Conservation (phyloP, 2,329 filamentous ascomycete genomes). For the Aspergillus luchuensis region DNA sequence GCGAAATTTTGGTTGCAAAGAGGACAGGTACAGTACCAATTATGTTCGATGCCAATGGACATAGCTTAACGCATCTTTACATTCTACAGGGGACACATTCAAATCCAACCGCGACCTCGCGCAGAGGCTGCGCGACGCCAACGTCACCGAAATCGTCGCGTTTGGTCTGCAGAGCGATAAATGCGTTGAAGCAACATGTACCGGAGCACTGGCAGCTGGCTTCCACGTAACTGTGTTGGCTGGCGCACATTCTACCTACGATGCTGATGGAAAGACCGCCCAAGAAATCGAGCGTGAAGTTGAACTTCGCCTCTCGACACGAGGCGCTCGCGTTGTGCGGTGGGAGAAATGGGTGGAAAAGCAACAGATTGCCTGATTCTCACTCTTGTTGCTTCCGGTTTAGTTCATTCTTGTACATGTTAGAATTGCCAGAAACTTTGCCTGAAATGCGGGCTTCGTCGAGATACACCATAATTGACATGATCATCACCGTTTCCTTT, state of each 20-base stretch:
- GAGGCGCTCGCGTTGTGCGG: background rate
- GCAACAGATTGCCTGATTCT: background rate
- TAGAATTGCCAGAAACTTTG: background rate
- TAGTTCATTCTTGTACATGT: background rate
- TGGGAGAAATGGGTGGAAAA: conserved; percentile 4
- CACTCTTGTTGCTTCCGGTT: background rate
- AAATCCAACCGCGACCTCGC: conserved; percentile 6
- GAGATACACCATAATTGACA: no score
- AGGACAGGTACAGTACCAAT: background rate
- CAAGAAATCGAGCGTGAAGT: conserved; percentile 5
- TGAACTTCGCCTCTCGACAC: background rate
- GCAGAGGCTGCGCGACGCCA: background rate
- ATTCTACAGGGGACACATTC: conserved; percentile 1
- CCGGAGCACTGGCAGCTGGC: conserved; percentile 3
- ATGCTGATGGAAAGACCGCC: background rate
- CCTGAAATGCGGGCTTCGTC: no score
- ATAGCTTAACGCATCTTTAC: background rate
- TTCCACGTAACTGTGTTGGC: conserved; percentile 2
- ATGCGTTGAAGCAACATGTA: conserved; percentile 6
- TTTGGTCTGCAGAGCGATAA: background rate
- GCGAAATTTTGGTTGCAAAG: background rate
- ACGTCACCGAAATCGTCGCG: conserved; percentile 1
- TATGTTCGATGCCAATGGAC: background rate
- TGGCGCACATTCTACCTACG: conserved; percentile 10
- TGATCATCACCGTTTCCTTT: no score